Evolutionary conservation across 2,329 filamentous ascomycete genomes (phyloP).

Genomic region (Phialemonium atrogriseum): DNA sequence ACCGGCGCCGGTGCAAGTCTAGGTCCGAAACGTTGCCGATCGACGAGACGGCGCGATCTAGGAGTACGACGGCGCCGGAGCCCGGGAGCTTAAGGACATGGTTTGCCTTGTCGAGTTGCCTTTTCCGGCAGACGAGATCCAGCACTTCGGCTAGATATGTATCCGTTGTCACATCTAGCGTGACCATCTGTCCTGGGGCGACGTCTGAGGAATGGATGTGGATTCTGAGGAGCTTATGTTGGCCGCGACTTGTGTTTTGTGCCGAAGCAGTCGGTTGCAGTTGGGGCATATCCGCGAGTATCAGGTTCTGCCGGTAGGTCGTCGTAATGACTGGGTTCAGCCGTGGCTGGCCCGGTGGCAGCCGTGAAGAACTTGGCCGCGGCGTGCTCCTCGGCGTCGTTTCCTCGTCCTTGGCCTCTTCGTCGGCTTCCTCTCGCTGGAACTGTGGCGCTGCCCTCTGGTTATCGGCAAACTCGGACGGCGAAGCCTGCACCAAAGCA

Average conservation of each 20-base stretch:
- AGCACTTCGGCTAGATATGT: conserved; percentile 78
- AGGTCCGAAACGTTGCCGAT: conserved; percentile 68
- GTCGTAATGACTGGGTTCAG: conserved; percentile 55
- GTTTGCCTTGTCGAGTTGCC: conserved; percentile 69
- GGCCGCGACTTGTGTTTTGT: conserved; percentile 44
- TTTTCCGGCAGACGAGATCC: conserved; percentile 67
- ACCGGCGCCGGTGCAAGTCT: conserved; percentile 66
- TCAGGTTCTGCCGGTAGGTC: conserved; percentile 44
- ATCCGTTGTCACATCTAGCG: conserved; percentile 69
- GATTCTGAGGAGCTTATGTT: conserved; percentile 62
- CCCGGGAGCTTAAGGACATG: conserved; percentile 72
- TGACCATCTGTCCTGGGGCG: conserved; percentile 64
- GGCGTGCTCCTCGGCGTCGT: conserved; percentile 40
- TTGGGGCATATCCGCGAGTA: conserved; percentile 47
- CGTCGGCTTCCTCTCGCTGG: conserved; percentile 39
- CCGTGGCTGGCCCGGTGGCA: conserved; percentile 28
- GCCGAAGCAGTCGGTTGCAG: conserved; percentile 27
- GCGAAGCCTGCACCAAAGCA: conserved; percentile 64
- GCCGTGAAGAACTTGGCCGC: conserved; percentile 25
- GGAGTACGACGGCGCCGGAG: conserved; percentile 65
- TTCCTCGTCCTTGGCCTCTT: conserved; percentile 31
- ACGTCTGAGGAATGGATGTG: conserved; percentile 64
- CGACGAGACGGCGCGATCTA: conserved; percentile 71
- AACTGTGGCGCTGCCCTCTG: conserved; percentile 60
- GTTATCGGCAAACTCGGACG: conserved; percentile 61